A percentile compares a stretch with the other conserved stretches of the same genome.
These are phyloP conservation scores for Carex pumila DNA, from an alignment of 176 grass and related monocot species.

Conservation along the genomic window DNA sequence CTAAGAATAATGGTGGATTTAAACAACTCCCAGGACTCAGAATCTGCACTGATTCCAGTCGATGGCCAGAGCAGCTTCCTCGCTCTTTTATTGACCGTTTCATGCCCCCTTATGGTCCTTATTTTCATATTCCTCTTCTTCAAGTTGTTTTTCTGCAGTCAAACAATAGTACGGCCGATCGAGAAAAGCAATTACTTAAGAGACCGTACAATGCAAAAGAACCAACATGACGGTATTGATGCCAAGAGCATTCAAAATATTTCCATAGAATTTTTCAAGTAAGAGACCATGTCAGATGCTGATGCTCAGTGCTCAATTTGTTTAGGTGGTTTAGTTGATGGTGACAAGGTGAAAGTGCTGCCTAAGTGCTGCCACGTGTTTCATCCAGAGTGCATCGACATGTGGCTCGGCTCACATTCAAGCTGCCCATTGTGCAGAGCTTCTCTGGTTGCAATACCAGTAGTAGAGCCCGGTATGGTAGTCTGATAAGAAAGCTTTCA, in stretches of 20 bases:
- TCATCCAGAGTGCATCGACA: conserved; percentile 83
- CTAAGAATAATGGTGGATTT: not conserved
- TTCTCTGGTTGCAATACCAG: conserved; percentile 12
- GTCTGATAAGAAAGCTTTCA: not conserved
- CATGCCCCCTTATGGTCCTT: not conserved
- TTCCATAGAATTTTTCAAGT: conserved; percentile 33
- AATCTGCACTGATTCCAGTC: not conserved
- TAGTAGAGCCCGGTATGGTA: not conserved
- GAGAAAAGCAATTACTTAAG: not conserved
- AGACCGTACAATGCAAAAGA: not conserved
- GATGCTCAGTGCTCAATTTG: conserved; percentile 67
- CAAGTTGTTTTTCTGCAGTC: not conserved
- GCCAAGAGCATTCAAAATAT: conserved; percentile 31
- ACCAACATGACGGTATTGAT: conserved; percentile 21
- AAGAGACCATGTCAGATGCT: conserved; percentile 1
- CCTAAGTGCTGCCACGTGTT: conserved; percentile 63
- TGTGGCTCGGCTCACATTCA: conserved; percentile 49
- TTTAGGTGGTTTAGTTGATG: conserved; percentile 43
- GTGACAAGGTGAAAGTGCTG: conserved; percentile 71
- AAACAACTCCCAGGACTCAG: not conserved
- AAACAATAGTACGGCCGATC: not conserved
- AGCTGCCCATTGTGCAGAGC: conserved; percentile 73
- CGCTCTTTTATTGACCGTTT: not conserved
- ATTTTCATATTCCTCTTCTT: not conserved
- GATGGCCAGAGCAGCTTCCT: not conserved